Percentiles rank a stretch among this genome's conserved stretches.
phyloP scores from a whole-genome alignment of 306 rosid genomes.

The Quercus dentata region DNA sequence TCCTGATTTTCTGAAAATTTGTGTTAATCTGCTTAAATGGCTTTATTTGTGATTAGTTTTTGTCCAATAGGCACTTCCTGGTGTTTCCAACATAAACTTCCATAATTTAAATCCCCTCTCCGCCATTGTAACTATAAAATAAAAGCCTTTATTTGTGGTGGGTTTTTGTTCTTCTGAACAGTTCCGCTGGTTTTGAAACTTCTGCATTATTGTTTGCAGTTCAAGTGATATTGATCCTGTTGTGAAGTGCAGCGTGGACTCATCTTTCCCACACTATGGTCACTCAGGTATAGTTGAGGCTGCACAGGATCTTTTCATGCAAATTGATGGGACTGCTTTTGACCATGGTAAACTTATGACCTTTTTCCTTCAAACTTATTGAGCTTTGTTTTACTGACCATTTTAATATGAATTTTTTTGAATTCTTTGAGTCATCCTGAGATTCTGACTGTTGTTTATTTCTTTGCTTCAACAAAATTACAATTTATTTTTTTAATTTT shows the following conservation, averaged over 20 bases:
- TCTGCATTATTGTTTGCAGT: constrained; percentile 43
- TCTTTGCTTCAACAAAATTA: not conserved
- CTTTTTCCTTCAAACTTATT: constrained; percentile 4
- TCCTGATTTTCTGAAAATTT: not conserved
- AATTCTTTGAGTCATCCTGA: not conserved
- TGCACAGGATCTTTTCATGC: constrained; percentile 73
- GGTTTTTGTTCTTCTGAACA: not conserved
- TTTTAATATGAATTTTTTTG: not conserved
- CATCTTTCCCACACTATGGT: constrained; percentile 76
- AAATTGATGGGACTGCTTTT: constrained; percentile 65
- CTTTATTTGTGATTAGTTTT: not conserved
- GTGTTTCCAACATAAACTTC: too few relatives aligned
- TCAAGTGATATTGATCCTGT: constrained; percentile 38
- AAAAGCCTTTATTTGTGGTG: not conserved
- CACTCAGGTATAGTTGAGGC: constrained; percentile 90
- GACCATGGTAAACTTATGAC: constrained; percentile 43
- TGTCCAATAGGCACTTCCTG: too few relatives aligned
- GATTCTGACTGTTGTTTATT: not conserved
- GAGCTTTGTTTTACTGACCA: constrained; percentile 11
- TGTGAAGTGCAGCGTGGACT: constrained; percentile 41
- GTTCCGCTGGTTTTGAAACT: constrained; percentile 12
- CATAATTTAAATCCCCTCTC: too few relatives aligned
- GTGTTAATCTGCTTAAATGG: not conserved
- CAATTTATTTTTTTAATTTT: too few relatives aligned
- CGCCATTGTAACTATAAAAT: too few relatives aligned